Conservation (phyloP, 805 yeast species). For the Suhomyces sp. region DNA sequence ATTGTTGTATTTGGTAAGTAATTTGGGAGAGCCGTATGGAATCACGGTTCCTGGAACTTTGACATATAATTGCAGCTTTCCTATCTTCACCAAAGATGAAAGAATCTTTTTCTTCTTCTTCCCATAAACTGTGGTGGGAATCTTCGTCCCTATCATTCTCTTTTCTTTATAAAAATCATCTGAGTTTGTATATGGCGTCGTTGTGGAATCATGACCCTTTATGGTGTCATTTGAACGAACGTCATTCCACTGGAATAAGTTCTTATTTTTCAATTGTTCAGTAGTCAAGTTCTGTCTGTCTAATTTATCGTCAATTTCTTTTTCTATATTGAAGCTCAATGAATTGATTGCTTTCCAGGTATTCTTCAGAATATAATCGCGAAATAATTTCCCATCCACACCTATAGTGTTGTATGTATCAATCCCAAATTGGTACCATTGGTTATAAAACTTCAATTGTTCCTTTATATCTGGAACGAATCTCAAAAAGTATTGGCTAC, state of each 20-base stretch:
- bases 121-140: conserved; percentile 25
- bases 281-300: conserved; percentile 18
- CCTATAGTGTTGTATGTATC: conserved; percentile 33
- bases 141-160: conserved; percentile 29
- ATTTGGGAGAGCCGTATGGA: conserved; percentile 37
- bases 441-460: conserved; percentile 26
- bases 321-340: conserved; percentile 31
- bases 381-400: conserved; percentile 34
- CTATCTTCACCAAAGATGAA: conserved; percentile 32
- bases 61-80: conserved; percentile 33
- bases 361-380: conserved; percentile 20
- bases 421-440: conserved; percentile 22
- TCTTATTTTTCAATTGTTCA: conserved; percentile 35
- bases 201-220: no score
- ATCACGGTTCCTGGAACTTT: conserved; percentile 34
- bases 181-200: background rate
- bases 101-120: conserved; percentile 39
- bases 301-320: conserved; percentile 36
- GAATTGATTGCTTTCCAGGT: conserved; percentile 36
- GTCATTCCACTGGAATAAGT: conserved; percentile 1
- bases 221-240: conserved; percentile 1
- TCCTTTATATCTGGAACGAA: conserved; percentile 39
- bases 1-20: conserved; percentile 37
- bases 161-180: conserved; percentile 13
- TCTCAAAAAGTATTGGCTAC: conserved; percentile 37